These are phyloP conservation scores for Phaseolus lunatus DNA, from an alignment of 306 rosid genomes.

Conservation along the genomic window DNA sequence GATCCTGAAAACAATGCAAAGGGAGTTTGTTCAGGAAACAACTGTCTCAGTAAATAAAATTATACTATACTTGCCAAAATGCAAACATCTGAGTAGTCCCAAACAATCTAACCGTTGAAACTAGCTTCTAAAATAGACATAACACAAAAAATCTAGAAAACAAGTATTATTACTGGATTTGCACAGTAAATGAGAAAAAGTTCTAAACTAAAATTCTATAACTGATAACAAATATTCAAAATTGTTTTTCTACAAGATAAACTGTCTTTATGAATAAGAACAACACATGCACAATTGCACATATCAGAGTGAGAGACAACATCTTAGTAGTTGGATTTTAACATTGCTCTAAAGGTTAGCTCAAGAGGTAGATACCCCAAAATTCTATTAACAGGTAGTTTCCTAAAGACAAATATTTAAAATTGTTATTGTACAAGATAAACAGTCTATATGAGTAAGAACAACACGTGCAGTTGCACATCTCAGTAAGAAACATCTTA, in stretches of 20 bases:
- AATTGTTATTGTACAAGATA: background rate
- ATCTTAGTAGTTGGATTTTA: background rate
- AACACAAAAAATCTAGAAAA: background rate
- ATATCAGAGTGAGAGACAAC: background rate
- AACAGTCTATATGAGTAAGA: background rate
- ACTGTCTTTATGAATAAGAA: background rate
- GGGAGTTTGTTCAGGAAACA: conserved; percentile 24
- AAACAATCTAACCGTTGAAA: too few species aligned
- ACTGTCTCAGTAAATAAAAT: conserved; percentile 3
- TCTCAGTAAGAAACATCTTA: background rate
- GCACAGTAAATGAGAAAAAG: conserved; percentile 4
- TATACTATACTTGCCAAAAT: background rate
- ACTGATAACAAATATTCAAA: background rate
- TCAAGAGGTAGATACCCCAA: background rate
- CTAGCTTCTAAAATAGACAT: background rate
- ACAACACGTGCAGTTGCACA: background rate
- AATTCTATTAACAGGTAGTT: conserved; percentile 4
- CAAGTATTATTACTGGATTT: background rate
- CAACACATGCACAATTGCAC: background rate
- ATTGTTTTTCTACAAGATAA: background rate
- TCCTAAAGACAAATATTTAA: background rate
- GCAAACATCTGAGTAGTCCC: too few species aligned
- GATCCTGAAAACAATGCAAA: conserved; percentile 70
- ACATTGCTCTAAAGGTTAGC: background rate
- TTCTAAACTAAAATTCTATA: background rate